These are phyloP conservation scores for Cryptococcus sp. DNA, from an alignment of 1,284 basidiomycete genomes.

Conservation along the genomic window DNA sequence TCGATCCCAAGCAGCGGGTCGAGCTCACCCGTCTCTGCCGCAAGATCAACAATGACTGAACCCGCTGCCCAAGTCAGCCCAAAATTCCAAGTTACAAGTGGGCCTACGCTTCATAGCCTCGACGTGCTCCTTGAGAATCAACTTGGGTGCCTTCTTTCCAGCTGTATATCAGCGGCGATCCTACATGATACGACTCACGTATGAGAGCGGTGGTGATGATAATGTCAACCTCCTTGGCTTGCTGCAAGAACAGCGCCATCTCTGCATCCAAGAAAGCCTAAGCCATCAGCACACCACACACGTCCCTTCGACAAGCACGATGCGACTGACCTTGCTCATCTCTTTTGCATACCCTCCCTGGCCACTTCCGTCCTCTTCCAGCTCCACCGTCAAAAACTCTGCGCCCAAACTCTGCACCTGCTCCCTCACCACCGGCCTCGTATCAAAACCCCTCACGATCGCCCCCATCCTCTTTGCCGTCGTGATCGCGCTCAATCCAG, in stretches of 20 bases:
- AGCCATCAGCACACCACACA: slow-evolving; percentile 2
- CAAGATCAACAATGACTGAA: slow-evolving; percentile 76
- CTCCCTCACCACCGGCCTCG: slow-evolving; percentile 71
- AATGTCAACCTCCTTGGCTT: slow-evolving; percentile 79
- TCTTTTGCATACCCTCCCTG: slow-evolving; percentile 80
- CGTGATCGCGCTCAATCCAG: slow-evolving; percentile 74
- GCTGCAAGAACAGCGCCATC: slow-evolving; percentile 78
- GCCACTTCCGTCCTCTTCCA: slow-evolving; percentile 72
- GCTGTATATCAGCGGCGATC: slow-evolving; percentile 52
- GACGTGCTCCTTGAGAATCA: slow-evolving; percentile 73
- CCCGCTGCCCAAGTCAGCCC: slow-evolving; percentile 46
- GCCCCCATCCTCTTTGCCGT: slow-evolving; percentile 73
- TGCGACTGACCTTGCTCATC: slow-evolving; percentile 66
- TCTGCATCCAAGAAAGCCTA: slow-evolving; percentile 69
- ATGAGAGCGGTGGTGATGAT: slow-evolving; percentile 62
- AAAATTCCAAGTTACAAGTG: not conserved
- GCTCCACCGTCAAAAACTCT: slow-evolving; percentile 70
- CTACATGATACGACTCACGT: slow-evolving; percentile 46
- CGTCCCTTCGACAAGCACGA: not conserved
- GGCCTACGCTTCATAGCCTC: slow-evolving; percentile 67
- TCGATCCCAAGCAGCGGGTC: not conserved
- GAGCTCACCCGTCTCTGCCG: slow-evolving; percentile 57
- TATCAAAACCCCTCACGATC: slow-evolving; percentile 78
- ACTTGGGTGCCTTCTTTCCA: slow-evolving; percentile 72
- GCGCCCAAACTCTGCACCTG: slow-evolving; percentile 80